Evolutionary conservation across 2,329 filamentous ascomycete species (phyloP).

Genomic region (Geosmithia flava): DNA sequence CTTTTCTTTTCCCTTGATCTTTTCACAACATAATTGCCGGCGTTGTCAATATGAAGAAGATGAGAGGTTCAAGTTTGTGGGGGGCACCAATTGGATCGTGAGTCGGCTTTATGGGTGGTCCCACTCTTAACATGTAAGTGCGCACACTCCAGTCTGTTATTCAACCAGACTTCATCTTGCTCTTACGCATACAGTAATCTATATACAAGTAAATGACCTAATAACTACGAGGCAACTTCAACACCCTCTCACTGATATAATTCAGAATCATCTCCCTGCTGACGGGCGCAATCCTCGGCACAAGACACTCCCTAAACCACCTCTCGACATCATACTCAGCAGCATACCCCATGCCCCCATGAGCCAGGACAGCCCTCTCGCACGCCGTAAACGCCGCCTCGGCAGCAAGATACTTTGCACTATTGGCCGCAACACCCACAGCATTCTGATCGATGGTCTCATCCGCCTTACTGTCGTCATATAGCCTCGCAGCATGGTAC

Average conservation of each 20-base stretch:
- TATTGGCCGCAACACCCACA: constrained; percentile 54
- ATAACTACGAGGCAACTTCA: constrained; percentile 57
- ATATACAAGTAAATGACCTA: too few species aligned
- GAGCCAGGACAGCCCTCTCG: constrained; percentile 45
- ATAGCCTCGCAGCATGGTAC: constrained; percentile 52
- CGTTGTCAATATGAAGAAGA: too few species aligned
- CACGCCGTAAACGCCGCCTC: constrained; percentile 52
- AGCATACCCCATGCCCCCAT: constrained; percentile 55
- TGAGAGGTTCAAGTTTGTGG: neutral
- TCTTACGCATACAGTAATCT: too few species aligned
- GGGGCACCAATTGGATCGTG: neutral
- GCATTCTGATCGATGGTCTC: constrained; percentile 35
- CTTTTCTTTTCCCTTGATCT: too few species aligned
- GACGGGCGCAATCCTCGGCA: constrained; percentile 52
- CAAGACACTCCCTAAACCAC: constrained; percentile 51
- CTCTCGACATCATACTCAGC: constrained; percentile 53
- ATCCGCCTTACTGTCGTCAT: constrained; percentile 41
- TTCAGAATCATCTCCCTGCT: constrained; percentile 67
- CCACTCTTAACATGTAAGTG: too few species aligned
- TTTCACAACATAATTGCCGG: too few species aligned
- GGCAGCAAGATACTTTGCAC: constrained; percentile 58
- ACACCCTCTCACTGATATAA: constrained; percentile 55
- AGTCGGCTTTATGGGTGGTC: too few species aligned
- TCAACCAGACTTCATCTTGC: too few species aligned
- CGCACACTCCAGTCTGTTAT: too few species aligned